Base-by-base conservation (phyloP, 768 basidiomycete genomes). In the Suillus occidentalis region DNA sequence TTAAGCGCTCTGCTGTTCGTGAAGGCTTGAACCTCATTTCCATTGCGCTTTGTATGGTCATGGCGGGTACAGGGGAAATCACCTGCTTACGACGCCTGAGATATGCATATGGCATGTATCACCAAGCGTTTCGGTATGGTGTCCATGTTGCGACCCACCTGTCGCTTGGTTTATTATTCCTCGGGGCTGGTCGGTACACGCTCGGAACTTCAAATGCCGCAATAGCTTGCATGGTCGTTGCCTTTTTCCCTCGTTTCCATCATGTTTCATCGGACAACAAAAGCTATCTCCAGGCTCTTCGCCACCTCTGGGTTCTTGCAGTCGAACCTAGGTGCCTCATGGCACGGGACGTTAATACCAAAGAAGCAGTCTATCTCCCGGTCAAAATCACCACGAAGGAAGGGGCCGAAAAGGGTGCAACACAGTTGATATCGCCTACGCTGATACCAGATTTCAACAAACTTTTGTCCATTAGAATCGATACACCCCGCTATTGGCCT, bases 31-130 rank as follows among this genome's bases (percentile, higher is more conserved):
- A 92, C 72, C 79, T 96, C 47, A 90, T 99, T 62, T 91, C 93
- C 0, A 83, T 97, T 42, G 83, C 95, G 1, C 78, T 97, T 39
- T 89, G 92, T 72, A 91, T 97, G 85, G 91, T 99, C 50, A 97
- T 99, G 94, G 95, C 97, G 2, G 97, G 97, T 12, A 97, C 95
- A 0, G 97, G 97, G 4, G 95, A 99, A 75, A 86, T 98, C 59
- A 91, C 90, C 63, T 94, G 92, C 69, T 81, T 99, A 20, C 87
- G 94, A 22, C 85, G 95, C 25, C 83, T 99, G 14, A 86, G 97
- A 22, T 91, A 93, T 74, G 88, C 92, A 9, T 98, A 94, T 72
- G 97, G 95, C 31, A 89, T 94, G 84, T 88, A 89, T 71, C 85
- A 86, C 67, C 86, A 86, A 53, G 82, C 83, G 18, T 87, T 89